Conservation (phyloP, 2,329 filamentous ascomycete species). For the Venturia effusa region DNA sequence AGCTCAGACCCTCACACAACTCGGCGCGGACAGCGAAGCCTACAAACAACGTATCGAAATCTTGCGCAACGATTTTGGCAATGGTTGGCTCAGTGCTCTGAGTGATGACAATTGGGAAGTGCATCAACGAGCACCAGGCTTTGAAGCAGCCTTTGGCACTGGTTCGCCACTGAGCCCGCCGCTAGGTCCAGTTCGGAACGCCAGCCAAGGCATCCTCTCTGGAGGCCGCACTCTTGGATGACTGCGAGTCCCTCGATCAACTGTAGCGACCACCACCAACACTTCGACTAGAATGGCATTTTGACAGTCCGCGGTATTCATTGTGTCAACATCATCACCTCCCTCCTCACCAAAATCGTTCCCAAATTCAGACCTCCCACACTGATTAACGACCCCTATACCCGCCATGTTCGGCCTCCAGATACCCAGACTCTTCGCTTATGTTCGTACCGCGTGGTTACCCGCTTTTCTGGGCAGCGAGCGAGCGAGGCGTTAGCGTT, state of each 20-base stretch:
- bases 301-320: neutral
- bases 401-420: neutral
- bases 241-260: conserved; percentile 7
- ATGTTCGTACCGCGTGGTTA: neutral
- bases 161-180: conserved; percentile 11
- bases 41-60: conserved; percentile 85
- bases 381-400: neutral
- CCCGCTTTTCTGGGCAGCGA: neutral
- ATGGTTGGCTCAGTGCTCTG: conserved; percentile 75
- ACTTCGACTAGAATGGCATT: neutral
- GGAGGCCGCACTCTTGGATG: conserved; percentile 23
- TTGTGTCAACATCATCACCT: neutral
- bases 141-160: conserved; percentile 19
- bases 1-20: neutral
- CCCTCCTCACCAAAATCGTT: neutral
- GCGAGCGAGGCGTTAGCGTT: conserved; percentile 1
- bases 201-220: conserved; percentile 12
- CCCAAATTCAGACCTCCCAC: neutral
- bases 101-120: conserved; percentile 58
- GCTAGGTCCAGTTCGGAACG: neutral
- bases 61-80: conserved; percentile 73
- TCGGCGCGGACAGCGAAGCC: conserved; percentile 24
- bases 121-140: neutral
- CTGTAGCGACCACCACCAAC: neutral
- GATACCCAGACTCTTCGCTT: conserved; percentile 1